Percentiles rank a stretch among this genome's conserved stretches.
These are phyloP conservation scores for Penicillium sp. DNA, from an alignment of 2,329 filamentous ascomycete genomes.

Conservation along the genomic window DNA sequence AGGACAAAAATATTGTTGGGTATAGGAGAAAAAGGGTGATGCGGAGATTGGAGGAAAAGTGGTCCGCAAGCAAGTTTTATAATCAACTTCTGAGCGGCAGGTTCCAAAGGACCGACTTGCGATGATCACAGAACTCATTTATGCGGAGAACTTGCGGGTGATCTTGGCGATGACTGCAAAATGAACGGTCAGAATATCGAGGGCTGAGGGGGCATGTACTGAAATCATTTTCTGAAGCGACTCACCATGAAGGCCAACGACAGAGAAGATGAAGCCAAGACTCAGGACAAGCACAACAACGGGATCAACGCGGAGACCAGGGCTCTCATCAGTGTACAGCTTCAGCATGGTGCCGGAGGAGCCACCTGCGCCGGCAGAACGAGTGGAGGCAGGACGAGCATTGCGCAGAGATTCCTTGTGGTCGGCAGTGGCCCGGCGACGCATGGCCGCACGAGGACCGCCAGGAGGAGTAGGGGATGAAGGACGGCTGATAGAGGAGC, in stretches of 20 bases:
- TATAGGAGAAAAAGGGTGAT: slow-evolving; percentile 18
- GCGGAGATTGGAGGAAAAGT: slow-evolving; percentile 6
- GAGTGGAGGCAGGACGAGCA: slow-evolving; percentile 83
- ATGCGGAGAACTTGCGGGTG: slow-evolving; percentile 74
- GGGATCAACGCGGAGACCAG: slow-evolving; percentile 93
- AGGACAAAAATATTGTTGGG: slow-evolving; percentile 18
- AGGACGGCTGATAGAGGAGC: slow-evolving; percentile 67
- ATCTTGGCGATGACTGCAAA: slow-evolving; percentile 84
- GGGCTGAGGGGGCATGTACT: not conserved
- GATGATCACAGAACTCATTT: slow-evolving; percentile 15
- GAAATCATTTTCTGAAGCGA: slow-evolving; percentile 33
- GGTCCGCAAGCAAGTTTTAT: not conserved
- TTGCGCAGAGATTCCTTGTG: slow-evolving; percentile 97
- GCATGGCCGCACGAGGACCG: slow-evolving; percentile 89
- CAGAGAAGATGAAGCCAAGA: slow-evolving; percentile 97
- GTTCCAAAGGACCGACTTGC: not conserved
- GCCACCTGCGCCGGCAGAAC: slow-evolving; percentile 87
- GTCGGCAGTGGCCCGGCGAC: slow-evolving; percentile 90
- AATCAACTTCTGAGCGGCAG: not conserved
- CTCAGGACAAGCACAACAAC: slow-evolving; percentile 95
- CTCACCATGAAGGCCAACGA: slow-evolving; percentile 91
- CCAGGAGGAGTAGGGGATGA: slow-evolving; percentile 86
- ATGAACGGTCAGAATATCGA: not conserved
- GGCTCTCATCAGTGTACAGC: slow-evolving; percentile 97
- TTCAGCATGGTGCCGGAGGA: slow-evolving; percentile 98